Percentiles rank a stretch among this genome's conserved stretches.
Conservation (phyloP, 2,329 filamentous ascomycete genomes). For the Camillea tinctor region DNA sequence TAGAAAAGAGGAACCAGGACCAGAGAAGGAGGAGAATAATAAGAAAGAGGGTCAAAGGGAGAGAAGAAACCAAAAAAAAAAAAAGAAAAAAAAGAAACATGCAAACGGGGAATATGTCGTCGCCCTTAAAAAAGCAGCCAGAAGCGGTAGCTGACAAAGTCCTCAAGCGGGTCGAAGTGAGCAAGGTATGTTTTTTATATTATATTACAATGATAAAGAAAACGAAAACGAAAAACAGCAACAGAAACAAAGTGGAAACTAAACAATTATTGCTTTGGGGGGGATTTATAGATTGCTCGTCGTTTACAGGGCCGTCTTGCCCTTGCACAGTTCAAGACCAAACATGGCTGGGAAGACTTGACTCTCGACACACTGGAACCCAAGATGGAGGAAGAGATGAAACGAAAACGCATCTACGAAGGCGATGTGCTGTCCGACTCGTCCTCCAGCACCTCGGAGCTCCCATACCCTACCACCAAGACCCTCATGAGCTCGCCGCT, state of each 20-base stretch:
- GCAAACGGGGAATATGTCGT: conserved; percentile 48
- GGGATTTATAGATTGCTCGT: conserved; percentile 76
- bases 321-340: conserved; percentile 94
- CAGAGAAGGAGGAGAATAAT: conserved; percentile 9
- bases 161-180: conserved; percentile 70
- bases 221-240: too few species aligned
- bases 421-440: conserved; percentile 83
- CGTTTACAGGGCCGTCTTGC: conserved; percentile 91
- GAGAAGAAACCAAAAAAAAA: conserved; percentile 8
- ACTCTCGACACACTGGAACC: conserved; percentile 84
- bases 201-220: too few species aligned
- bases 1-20: conserved; percentile 5
- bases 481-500: conserved; percentile 81
- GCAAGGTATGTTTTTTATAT: conserved; percentile 61
- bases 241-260: conserved; percentile 9
- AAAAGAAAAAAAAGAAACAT: conserved; percentile 4
- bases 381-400: conserved; percentile 75
- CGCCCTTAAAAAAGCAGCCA: conserved; percentile 61
- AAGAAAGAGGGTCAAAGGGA: conserved; percentile 4
- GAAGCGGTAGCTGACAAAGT: conserved; percentile 67
- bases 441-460: conserved; percentile 78
- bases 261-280: conserved; percentile 18
- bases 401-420: conserved; percentile 66
- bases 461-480: conserved; percentile 64
- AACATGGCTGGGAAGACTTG: conserved; percentile 91